Conservation (phyloP, 768 basidiomycete genomes). For the Trametes coccinea region DNA sequence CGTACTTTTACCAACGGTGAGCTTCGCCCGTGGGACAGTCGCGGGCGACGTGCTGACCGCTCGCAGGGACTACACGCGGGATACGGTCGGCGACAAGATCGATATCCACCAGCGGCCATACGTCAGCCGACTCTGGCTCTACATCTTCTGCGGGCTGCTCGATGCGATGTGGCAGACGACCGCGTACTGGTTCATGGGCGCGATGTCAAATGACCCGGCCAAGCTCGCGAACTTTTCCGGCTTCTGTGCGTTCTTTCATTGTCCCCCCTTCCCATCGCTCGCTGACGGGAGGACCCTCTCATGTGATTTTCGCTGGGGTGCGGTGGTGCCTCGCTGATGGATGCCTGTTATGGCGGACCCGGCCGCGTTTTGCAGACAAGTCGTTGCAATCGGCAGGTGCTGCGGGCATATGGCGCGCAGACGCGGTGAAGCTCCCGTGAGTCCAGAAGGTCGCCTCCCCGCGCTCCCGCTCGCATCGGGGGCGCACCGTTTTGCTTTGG, state of each 20-base stretch:
- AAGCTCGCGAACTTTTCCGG: constrained; percentile 81
- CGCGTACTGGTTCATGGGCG: constrained; percentile 82
- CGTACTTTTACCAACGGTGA: constrained; percentile 46
- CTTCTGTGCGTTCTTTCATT: constrained; percentile 56
- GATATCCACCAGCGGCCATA: constrained; percentile 62
- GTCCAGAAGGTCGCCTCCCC: constrained; percentile 28
- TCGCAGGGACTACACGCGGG: constrained; percentile 52
- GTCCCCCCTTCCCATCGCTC: neutral
- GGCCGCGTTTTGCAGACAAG: constrained; percentile 46
- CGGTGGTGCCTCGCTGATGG: neutral
- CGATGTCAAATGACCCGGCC: constrained; percentile 80
- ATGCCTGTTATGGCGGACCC: neutral
- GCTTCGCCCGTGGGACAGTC: neutral
- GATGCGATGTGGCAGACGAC: constrained; percentile 88
- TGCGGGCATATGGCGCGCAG: constrained; percentile 71
- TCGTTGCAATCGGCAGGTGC: constrained; percentile 77
- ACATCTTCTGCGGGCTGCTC: constrained; percentile 71
- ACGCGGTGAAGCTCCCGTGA: constrained; percentile 62
- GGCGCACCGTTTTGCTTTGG: neutral
- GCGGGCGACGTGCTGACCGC: neutral
- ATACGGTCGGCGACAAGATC: constrained; percentile 46
- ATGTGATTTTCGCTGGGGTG: neutral
- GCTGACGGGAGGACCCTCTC: neutral
- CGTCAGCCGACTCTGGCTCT: constrained; percentile 56
- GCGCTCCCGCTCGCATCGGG: too few relatives aligned